Percentiles rank a stretch among this genome's conserved stretches.
These are phyloP conservation scores for Trichosporon asahii DNA, from an alignment of 1,284 basidiomycete genomes.

Conservation along the genomic window DNA sequence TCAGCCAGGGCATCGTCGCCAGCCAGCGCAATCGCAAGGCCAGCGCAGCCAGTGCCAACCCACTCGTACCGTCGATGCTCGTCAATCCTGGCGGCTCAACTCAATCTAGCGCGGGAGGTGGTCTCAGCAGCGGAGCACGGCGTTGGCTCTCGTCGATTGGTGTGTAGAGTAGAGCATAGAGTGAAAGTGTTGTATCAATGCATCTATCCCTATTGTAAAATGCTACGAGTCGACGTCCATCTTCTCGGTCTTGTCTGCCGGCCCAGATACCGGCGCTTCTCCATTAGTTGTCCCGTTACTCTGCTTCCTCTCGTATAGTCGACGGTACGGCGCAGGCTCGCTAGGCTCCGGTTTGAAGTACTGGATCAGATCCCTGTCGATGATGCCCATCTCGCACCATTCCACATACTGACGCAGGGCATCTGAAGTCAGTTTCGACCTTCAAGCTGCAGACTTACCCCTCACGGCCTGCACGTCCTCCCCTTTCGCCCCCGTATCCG, in stretches of 20 bases:
- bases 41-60: constrained; percentile 42
- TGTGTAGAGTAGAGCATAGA: constrained; percentile 28
- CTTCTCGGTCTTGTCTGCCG: neutral
- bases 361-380: constrained; percentile 14
- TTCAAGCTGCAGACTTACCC: constrained; percentile 23
- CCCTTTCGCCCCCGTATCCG: constrained; percentile 19
- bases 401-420: constrained; percentile 17
- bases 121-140: constrained; percentile 35
- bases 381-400: constrained; percentile 20
- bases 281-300: neutral
- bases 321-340: neutral
- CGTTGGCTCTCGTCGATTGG: constrained; percentile 48
- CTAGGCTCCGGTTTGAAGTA: constrained; percentile 3
- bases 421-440: constrained; percentile 12
- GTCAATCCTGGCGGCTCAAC: constrained; percentile 26
- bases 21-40: constrained; percentile 46
- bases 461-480: constrained; percentile 24
- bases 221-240: constrained; percentile 8
- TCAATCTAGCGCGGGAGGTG: constrained; percentile 15
- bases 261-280: neutral
- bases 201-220: neutral
- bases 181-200: constrained; percentile 21
- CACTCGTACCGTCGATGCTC: constrained; percentile 43
- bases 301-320: constrained; percentile 10
- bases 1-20: constrained; percentile 54